Evolutionary conservation across 495 filamentous ascomycete species (phyloP), one percentile per base, ranked within the genome.

Genomic region (Trichoderma orchidacearum): DNA sequence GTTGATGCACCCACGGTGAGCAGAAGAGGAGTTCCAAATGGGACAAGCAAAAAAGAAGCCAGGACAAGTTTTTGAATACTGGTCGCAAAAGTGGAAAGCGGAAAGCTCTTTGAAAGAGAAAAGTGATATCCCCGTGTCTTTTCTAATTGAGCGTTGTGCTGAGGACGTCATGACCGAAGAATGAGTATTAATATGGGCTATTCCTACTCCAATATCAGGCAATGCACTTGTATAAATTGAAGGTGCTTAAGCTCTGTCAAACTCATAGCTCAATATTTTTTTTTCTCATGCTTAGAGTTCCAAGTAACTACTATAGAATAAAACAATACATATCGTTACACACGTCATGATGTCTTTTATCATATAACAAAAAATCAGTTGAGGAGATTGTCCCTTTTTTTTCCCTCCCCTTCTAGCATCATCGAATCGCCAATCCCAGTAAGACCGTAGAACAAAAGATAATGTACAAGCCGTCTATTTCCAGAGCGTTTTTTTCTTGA

Each of bases 1-100:
- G 35, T 58, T 78, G 60, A 58, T 72, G 59, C 64, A 66, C 30
- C 54, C 60, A 17, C 61, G 60, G 56, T 30, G 34, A 30, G 35
- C 23, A 29, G 17, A 29, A 15, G 4, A 7, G 36, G 36, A 18
- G 36, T 54, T 32, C 29, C 52, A 54, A 9, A 32, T 32, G 17
- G 27, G 21, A 17, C 13, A 3, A 41, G 21, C 13, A 41, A n/a
- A 17, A 41, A 41, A 17, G n/a, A 21, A 18, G 13, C 1, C 36
- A 41, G 7, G n/a, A 2, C 5, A 41, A 6, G 17, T 12, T 38
- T 41, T 41, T 41, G 17, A 17, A 41, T 41, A 41, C 36, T n/a
- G n/a, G n/a, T n/a, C n/a, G n/a, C 36, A 41, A 18, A 17, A 18
- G 36, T 2, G 15, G n/a, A n/a, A n/a, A n/a, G n/a, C n/a, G n/a